phyloP scores from a whole-genome alignment of 305 asterid species.

The Salvia sclarea region DNA sequence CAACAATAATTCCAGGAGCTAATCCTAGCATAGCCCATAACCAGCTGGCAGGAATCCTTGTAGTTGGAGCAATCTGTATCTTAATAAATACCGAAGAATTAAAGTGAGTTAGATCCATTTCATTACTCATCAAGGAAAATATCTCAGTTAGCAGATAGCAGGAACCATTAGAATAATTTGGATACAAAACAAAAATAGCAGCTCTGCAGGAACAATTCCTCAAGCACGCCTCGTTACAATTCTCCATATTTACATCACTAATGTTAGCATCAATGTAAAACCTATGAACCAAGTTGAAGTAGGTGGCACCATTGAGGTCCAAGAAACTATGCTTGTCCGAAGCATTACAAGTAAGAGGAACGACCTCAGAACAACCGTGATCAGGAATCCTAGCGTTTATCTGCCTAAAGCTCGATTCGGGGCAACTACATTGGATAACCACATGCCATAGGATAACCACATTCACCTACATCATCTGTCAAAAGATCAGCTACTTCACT shows the following conservation, averaged over 20 bases:
- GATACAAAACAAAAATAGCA: too few species aligned
- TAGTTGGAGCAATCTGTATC: too few species aligned
- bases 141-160: slow-evolving; percentile 40
- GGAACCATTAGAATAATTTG: too few species aligned
- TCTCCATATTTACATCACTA: neutral
- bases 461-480: slow-evolving; percentile 21
- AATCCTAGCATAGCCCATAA: too few species aligned
- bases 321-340: slow-evolving; percentile 22
- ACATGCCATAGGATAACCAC: slow-evolving; percentile 46
- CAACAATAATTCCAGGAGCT: too few species aligned
- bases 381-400: slow-evolving; percentile 27
- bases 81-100: too few species aligned
- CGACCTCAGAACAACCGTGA: slow-evolving; percentile 44
- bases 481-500: too few species aligned
- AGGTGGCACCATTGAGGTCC: slow-evolving; percentile 37
- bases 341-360: slow-evolving; percentile 33
- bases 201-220: slow-evolving; percentile 47
- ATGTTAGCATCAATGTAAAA: slow-evolving; percentile 11
- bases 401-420: slow-evolving; percentile 38
- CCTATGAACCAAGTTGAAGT: slow-evolving; percentile 43
- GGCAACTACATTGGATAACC: slow-evolving; percentile 41
- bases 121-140: slow-evolving; percentile 36
- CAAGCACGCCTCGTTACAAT: slow-evolving; percentile 44
- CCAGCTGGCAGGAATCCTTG: too few species aligned
- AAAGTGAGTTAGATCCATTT: too few species aligned